These are phyloP conservation scores for Alloteropsis semialata DNA, from an alignment of 176 grass and related monocot species.

Conservation along the genomic window DNA sequence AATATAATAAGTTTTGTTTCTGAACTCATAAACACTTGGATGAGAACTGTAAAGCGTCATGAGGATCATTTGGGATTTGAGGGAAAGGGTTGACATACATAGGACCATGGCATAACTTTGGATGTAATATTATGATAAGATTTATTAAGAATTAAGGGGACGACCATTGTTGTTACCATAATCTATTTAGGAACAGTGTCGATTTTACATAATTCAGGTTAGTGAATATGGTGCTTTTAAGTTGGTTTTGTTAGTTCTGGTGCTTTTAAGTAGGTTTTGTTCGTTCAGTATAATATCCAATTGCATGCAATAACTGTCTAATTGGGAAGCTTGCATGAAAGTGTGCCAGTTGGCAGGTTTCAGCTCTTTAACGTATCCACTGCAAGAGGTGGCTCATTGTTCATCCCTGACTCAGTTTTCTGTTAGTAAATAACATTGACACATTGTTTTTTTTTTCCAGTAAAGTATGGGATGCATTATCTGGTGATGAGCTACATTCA, in stretches of 20 bases:
- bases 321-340: background rate
- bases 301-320: background rate
- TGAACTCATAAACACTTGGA: background rate
- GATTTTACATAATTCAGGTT: background rate
- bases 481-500: conserved; percentile 81
- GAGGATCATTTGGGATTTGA: background rate
- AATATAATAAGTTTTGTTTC: background rate
- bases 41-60: background rate
- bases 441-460: conserved; percentile 42
- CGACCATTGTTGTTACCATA: background rate
- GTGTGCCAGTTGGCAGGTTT: background rate
- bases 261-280: background rate
- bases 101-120: background rate
- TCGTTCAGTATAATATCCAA: background rate
- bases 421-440: background rate
- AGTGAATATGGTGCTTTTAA: background rate
- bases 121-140: background rate
- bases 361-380: background rate
- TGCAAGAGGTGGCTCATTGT: background rate
- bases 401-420: background rate
- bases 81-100: background rate
- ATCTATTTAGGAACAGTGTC: background rate
- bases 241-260: background rate
- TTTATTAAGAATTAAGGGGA: background rate
- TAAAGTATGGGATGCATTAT: conserved; percentile 91